Evolutionary conservation across 2,329 filamentous ascomycete species (phyloP).

Genomic region (Fusarium verticillioides): DNA sequence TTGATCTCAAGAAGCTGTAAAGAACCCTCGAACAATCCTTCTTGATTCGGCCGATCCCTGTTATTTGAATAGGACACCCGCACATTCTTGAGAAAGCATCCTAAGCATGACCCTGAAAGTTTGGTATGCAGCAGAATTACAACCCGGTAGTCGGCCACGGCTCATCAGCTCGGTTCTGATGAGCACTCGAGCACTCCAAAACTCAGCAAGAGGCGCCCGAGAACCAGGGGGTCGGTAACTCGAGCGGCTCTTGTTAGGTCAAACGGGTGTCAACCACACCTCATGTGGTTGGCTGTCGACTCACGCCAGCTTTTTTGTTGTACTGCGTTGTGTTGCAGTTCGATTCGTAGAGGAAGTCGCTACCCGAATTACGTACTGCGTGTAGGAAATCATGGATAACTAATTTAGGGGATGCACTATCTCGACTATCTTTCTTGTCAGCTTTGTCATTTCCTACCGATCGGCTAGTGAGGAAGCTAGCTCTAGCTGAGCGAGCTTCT

Average conservation of each 20-base stretch:
- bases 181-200: neutral
- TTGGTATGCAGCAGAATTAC: neutral
- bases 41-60: neutral
- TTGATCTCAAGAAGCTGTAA: neutral
- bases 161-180: neutral
- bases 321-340: neutral
- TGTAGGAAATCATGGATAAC: neutral
- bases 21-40: neutral
- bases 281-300: neutral
- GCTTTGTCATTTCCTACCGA: constrained; percentile 2
- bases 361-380: neutral
- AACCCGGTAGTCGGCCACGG: neutral
- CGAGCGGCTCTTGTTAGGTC: constrained; percentile 9
- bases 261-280: neutral
- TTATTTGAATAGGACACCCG: neutral
- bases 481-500: neutral
- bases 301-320: neutral
- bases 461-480: neutral
- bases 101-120: neutral
- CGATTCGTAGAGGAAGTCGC: neutral
- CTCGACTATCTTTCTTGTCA: neutral
- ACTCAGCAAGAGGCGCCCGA: neutral
- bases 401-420: neutral
- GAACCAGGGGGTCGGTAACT: constrained; percentile 29
- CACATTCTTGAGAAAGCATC: neutral